Conservation (phyloP, 768 basidiomycete genomes). For the Chiua virens region DNA sequence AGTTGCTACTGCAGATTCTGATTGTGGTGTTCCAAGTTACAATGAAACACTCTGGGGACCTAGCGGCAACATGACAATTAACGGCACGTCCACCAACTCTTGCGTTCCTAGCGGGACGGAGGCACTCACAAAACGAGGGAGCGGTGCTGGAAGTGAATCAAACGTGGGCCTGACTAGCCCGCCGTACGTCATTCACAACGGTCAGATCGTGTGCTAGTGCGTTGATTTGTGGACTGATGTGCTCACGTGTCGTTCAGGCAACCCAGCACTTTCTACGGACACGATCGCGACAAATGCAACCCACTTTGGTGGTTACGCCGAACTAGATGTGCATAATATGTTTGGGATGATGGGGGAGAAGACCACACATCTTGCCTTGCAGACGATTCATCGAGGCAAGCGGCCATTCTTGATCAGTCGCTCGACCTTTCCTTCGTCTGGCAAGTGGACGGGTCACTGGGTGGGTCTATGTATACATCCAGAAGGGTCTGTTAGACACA, state of each 20-base stretch:
- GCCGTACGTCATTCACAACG: slow-evolving; percentile 73
- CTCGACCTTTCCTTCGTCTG: slow-evolving; percentile 66
- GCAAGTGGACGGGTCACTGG: slow-evolving; percentile 76
- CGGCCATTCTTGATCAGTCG: slow-evolving; percentile 73
- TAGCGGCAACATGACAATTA: too few species aligned
- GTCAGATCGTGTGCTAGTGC: slow-evolving; percentile 31
- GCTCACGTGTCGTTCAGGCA: slow-evolving; percentile 35
- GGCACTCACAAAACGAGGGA: slow-evolving; percentile 39
- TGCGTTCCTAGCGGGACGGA: slow-evolving; percentile 19
- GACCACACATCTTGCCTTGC: slow-evolving; percentile 60
- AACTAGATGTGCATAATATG: slow-evolving; percentile 69
- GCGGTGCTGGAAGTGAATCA: slow-evolving; percentile 50
- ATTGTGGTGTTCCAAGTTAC: slow-evolving; percentile 43
- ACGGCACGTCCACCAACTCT: slow-evolving; percentile 47
- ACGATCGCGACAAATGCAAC: slow-evolving; percentile 73
- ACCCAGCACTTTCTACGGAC: slow-evolving; percentile 50
- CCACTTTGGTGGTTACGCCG: slow-evolving; percentile 58
- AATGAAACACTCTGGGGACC: slow-evolving; percentile 40
- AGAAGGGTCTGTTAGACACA: background rate
- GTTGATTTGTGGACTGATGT: background rate
- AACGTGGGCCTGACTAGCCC: slow-evolving; percentile 55
- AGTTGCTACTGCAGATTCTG: background rate
- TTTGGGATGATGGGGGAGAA: slow-evolving; percentile 74
- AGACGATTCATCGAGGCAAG: slow-evolving; percentile 52
- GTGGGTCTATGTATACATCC: slow-evolving; percentile 27